These are phyloP conservation scores for Leccinum pachyderme DNA, from an alignment of 1,284 basidiomycete genomes.

Conservation along the genomic window DNA sequence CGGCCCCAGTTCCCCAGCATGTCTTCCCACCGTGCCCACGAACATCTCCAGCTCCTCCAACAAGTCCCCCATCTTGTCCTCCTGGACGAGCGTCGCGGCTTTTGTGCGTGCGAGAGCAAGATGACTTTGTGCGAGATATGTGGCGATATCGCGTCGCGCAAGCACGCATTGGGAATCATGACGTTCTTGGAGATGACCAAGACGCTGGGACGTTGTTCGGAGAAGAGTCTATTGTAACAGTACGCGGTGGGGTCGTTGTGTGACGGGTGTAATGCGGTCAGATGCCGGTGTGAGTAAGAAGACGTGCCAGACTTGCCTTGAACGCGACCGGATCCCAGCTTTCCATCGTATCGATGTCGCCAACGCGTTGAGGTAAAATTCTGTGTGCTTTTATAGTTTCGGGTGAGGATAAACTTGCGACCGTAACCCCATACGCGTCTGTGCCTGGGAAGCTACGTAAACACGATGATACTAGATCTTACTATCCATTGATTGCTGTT, in stretches of 20 bases:
- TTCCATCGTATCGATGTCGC: constrained; percentile 20
- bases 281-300: not conserved
- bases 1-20: constrained; percentile 47
- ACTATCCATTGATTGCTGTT: not conserved
- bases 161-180: constrained; percentile 63
- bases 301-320: constrained; percentile 44
- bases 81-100: constrained; percentile 61
- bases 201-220: constrained; percentile 57
- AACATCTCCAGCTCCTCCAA: constrained; percentile 66
- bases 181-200: constrained; percentile 68
- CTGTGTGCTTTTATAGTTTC: constrained; percentile 1
- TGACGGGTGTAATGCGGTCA: not conserved
- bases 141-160: constrained; percentile 64
- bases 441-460: not conserved
- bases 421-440: not conserved
- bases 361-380: not conserved
- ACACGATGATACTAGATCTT: not conserved
- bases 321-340: constrained; percentile 46
- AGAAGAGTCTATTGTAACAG: constrained; percentile 50
- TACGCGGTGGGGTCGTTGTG: not conserved
- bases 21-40: constrained; percentile 57
- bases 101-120: constrained; percentile 63
- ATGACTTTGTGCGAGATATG: constrained; percentile 57
- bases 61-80: constrained; percentile 60
- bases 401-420: constrained; percentile 4